phyloP scores from a whole-genome alignment of 768 basidiomycete genomes.

The Zangia roseola region DNA sequence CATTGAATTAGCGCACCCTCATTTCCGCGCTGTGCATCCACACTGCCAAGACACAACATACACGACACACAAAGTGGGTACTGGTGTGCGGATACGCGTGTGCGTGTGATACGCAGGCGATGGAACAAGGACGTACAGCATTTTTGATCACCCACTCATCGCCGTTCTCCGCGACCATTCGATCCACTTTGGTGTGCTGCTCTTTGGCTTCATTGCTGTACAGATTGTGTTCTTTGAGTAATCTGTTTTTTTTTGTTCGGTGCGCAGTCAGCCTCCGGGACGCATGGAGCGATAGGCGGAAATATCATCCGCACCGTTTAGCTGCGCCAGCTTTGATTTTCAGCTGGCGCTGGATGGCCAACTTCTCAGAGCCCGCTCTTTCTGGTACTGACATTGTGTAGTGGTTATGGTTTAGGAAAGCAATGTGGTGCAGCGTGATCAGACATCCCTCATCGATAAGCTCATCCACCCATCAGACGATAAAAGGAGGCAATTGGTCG shows the following conservation, averaged over 20 bases:
- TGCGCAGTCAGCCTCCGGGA: slow-evolving; percentile 3
- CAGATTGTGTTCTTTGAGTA: slow-evolving; percentile 63
- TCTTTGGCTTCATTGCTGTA: slow-evolving; percentile 68
- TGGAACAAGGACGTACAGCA: slow-evolving; percentile 46
- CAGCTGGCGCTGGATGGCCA: slow-evolving; percentile 58
- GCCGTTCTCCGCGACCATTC: slow-evolving; percentile 54
- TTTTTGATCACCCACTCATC: slow-evolving; percentile 81
- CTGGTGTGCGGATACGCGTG: background rate
- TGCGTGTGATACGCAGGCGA: slow-evolving; percentile 1
- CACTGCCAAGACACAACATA: slow-evolving; percentile 2
- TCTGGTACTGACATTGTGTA: slow-evolving; percentile 15
- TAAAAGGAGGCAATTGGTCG: slow-evolving; percentile 16
- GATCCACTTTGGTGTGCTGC: slow-evolving; percentile 57
- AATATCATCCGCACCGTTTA: slow-evolving; percentile 50
- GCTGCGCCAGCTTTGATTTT: slow-evolving; percentile 73
- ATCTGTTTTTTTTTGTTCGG: slow-evolving; percentile 36
- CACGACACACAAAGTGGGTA: slow-evolving; percentile 3
- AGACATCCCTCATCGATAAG: slow-evolving; percentile 7
- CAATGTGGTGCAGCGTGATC: background rate
- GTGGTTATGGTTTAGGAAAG: slow-evolving; percentile 11
- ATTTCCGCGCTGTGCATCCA: slow-evolving; percentile 29
- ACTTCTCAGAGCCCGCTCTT: slow-evolving; percentile 16
- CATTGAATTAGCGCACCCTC: slow-evolving; percentile 23
- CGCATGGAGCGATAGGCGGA: slow-evolving; percentile 14
- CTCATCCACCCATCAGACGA: background rate